These are phyloP conservation scores for Sugiyamaella sp. DNA, from an alignment of 1,139 yeast species.

Conservation along the genomic window DNA sequence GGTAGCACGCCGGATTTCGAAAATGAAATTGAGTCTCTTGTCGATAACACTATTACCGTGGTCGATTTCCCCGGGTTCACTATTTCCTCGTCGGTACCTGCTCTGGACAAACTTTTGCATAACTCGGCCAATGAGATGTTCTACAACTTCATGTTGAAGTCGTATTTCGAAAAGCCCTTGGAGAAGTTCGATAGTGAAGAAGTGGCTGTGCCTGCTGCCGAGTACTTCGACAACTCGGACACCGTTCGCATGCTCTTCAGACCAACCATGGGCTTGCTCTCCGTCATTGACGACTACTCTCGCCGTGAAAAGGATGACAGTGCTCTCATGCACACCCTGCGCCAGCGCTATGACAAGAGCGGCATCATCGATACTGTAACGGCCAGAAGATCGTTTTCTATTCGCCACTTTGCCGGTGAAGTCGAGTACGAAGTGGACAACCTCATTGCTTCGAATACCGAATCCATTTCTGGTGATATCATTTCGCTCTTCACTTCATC, in stretches of 20 bases:
- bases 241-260: conserved; percentile 44
- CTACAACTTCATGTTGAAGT: conserved; percentile 44
- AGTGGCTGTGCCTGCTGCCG: conserved; percentile 43
- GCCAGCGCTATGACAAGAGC: conserved; percentile 42
- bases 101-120: conserved; percentile 46
- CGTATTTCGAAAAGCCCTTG: conserved; percentile 44
- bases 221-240: conserved; percentile 47
- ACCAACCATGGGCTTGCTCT: conserved; percentile 44
- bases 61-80: conserved; percentile 50
- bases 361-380: conserved; percentile 38
- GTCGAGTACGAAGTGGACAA: conserved; percentile 44
- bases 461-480: conserved; percentile 46
- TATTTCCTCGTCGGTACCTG: conserved; percentile 41
- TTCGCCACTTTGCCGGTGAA: conserved; percentile 48
- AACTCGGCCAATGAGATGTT: conserved; percentile 48
- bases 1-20: conserved; percentile 6
- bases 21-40: conserved; percentile 31
- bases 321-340: conserved; percentile 40
- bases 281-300: conserved; percentile 46
- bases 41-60: conserved; percentile 44
- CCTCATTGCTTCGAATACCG: conserved; percentile 42
- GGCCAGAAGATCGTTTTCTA: conserved; percentile 40
- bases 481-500: conserved; percentile 46
- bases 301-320: conserved; percentile 43
- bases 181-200: conserved; percentile 47